These are phyloP conservation scores for Alternaria arborescens DNA, from an alignment of 2,329 filamentous ascomycete species.

Conservation along the genomic window DNA sequence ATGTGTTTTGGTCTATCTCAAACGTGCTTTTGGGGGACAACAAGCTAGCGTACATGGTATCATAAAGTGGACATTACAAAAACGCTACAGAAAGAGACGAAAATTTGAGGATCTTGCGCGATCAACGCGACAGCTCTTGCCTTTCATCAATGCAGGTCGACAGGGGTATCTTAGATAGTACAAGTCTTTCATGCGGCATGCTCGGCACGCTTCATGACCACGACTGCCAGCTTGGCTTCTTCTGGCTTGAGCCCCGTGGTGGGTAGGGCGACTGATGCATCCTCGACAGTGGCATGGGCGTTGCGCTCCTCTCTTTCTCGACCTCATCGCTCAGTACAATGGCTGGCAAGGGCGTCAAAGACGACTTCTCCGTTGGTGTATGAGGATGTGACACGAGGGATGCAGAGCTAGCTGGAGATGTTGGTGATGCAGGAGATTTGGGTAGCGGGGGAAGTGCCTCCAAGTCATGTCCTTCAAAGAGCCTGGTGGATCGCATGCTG, in stretches of 20 bases:
- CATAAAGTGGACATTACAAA: slow-evolving; percentile 2
- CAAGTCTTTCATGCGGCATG: neutral
- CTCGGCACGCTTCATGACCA: slow-evolving; percentile 15
- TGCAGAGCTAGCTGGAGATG: neutral
- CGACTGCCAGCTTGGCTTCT: slow-evolving; percentile 20
- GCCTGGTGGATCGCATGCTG: slow-evolving; percentile 14
- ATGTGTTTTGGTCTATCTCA: neutral
- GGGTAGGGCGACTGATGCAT: slow-evolving; percentile 3
- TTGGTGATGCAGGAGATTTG: neutral
- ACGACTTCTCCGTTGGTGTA: neutral
- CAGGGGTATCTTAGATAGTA: neutral
- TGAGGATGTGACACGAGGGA: neutral
- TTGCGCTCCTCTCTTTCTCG: neutral
- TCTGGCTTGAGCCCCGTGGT: neutral
- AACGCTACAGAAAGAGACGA: neutral
- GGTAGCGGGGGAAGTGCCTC: slow-evolving; percentile 33
- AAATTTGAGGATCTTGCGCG: neutral
- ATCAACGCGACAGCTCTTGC: neutral
- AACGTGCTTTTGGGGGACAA: neutral
- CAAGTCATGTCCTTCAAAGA: slow-evolving; percentile 15
- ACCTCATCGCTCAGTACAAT: neutral
- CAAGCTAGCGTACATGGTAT: neutral
- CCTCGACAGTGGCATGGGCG: neutral
- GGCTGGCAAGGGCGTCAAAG: neutral
- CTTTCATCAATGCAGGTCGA: neutral